These are phyloP conservation scores for Prunella vulgaris DNA, from an alignment of 257 asterid species.

Conservation along the genomic window DNA sequence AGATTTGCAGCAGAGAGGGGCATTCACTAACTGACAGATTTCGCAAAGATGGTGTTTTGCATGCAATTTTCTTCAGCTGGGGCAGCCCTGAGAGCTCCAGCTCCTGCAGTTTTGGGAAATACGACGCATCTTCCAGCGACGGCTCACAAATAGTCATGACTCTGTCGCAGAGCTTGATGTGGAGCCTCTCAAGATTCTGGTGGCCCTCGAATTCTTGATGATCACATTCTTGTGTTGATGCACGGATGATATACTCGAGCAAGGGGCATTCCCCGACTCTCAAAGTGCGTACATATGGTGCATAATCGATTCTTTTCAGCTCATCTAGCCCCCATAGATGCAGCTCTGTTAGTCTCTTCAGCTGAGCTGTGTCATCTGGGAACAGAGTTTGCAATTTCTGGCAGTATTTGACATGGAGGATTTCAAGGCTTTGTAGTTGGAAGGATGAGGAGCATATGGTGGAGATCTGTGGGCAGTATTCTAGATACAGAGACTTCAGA, in stretches of 20 bases:
- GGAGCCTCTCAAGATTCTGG: background rate
- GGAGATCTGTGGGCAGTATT: constrained; percentile 33
- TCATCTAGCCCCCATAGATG: constrained; percentile 35
- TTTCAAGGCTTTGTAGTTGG: constrained; percentile 26
- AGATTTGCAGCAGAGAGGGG: constrained; percentile 12
- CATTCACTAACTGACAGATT: constrained; percentile 18
- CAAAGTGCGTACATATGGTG: constrained; percentile 15
- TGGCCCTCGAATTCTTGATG: constrained; percentile 5
- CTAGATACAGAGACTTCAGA: constrained; percentile 34
- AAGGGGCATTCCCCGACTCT: constrained; percentile 38
- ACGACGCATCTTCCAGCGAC: background rate
- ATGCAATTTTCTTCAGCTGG: background rate
- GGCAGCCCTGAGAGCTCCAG: constrained; percentile 26
- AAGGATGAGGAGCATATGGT: constrained; percentile 14
- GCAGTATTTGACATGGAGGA: constrained; percentile 35
- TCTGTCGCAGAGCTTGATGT: constrained; percentile 15
- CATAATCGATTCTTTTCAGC: background rate
- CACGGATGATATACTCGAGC: constrained; percentile 13
- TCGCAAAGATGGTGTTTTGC: background rate
- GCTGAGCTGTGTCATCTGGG: constrained; percentile 14
- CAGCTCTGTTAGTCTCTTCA: constrained; percentile 19
- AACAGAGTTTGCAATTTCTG: constrained; percentile 17
- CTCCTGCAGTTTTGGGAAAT: background rate
- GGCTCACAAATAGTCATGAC: background rate
- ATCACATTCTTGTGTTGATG: background rate